A percentile compares a stretch with the other conserved stretches of the same genome.
phyloP scores from a whole-genome alignment of 192 early-diverging fungal species.

The Umbelopsis sp. region DNA sequence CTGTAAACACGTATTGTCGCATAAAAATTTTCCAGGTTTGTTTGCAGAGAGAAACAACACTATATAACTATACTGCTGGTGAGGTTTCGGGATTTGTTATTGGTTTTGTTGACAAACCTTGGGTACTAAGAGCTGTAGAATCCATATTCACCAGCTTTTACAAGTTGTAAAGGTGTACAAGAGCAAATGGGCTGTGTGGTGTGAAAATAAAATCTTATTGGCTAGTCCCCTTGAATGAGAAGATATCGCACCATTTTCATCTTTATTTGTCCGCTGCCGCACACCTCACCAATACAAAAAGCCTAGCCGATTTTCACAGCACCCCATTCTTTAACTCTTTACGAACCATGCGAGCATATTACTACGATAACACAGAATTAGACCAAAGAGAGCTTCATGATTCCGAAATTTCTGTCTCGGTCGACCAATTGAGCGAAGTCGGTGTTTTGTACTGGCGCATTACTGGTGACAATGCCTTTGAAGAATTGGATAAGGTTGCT shows the following conservation, averaged over 20 bases:
- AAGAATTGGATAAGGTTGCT: conserved; percentile 70
- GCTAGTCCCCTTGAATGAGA: neutral
- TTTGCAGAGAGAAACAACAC: too few species aligned
- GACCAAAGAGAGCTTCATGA: conserved; percentile 88
- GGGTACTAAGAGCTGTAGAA: too few species aligned
- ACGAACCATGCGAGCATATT: conserved; percentile 76
- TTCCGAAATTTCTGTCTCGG: conserved; percentile 57
- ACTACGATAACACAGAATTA: conserved; percentile 61
- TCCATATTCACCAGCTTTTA: too few species aligned
- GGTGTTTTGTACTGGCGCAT: conserved; percentile 80
- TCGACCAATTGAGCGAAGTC: conserved; percentile 67
- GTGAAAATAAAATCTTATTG: neutral
- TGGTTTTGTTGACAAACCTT: too few species aligned
- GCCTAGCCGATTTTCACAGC: too few species aligned
- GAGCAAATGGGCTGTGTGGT: too few species aligned
- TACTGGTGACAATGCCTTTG: conserved; percentile 50
- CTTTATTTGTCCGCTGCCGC: neutral
- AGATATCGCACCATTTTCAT: neutral
- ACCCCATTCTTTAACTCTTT: neutral
- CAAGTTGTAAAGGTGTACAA: too few species aligned
- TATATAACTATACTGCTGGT: too few species aligned
- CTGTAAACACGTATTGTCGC: too few species aligned
- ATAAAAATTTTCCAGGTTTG: too few species aligned
- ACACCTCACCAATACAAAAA: too few species aligned
- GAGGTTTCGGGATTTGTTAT: too few species aligned